Conservation (phyloP, 768 basidiomycete genomes). For the Boletus speciosus region DNA sequence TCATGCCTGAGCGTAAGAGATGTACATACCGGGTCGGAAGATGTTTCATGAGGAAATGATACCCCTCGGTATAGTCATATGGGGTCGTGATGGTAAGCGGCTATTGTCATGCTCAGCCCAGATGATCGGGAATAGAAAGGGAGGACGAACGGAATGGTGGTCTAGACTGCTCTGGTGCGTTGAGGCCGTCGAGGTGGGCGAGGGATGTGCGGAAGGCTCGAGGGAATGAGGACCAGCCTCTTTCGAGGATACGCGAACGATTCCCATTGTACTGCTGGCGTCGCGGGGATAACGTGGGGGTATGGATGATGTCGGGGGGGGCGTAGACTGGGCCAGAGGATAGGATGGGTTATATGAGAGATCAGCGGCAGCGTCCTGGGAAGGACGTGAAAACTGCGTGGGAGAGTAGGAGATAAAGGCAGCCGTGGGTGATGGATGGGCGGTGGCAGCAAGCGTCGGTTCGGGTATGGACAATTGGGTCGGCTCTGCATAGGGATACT, state of each 20-base stretch:
- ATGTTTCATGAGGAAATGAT: constrained; percentile 95
- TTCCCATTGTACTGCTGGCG: constrained; percentile 37
- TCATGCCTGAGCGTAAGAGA: constrained; percentile 30
- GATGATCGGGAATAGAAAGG: constrained; percentile 23
- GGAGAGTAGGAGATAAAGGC: constrained; percentile 32
- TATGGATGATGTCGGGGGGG: constrained; percentile 21
- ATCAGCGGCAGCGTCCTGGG: constrained; percentile 35
- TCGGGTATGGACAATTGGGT: constrained; percentile 33
- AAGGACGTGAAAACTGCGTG: constrained; percentile 30
- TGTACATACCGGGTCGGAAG: constrained; percentile 72
- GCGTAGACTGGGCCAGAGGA: constrained; percentile 23
- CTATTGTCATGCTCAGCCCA: constrained; percentile 56
- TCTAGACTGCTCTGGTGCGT: constrained; percentile 38
- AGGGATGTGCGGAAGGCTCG: constrained; percentile 34
- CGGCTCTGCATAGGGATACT: constrained; percentile 26
- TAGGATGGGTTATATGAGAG: constrained; percentile 34
- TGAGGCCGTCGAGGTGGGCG: constrained; percentile 42
- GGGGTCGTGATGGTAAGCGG: constrained; percentile 63
- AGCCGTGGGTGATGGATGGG: constrained; percentile 27
- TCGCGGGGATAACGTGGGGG: constrained; percentile 51
- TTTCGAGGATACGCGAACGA: constrained; percentile 28
- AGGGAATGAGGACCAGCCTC: constrained; percentile 27
- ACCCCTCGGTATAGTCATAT: constrained; percentile 95
- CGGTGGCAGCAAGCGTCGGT: constrained; percentile 25
- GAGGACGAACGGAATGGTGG: constrained; percentile 25